Conservation (phyloP, 2,329 filamentous ascomycete genomes). For the Trichoderma sp. region DNA sequence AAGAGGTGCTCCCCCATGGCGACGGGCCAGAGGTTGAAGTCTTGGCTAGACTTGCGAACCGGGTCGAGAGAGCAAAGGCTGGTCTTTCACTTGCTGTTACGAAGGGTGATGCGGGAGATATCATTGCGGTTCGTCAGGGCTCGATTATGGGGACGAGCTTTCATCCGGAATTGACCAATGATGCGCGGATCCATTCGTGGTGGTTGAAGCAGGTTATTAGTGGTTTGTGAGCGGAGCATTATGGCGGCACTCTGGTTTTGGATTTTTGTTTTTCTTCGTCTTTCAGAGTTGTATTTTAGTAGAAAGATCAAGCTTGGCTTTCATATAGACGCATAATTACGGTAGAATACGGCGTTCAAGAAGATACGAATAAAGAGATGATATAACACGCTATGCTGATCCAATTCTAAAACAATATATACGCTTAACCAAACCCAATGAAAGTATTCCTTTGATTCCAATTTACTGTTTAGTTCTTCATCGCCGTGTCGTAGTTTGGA, state of each 20-base stretch:
- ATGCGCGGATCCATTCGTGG: slow-evolving; percentile 88
- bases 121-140: slow-evolving; percentile 84
- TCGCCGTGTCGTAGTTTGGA: not conserved
- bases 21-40: slow-evolving; percentile 40
- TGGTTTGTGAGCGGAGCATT: slow-evolving; percentile 20
- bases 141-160: slow-evolving; percentile 96
- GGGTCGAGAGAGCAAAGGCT: slow-evolving; percentile 37
- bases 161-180: slow-evolving; percentile 87
- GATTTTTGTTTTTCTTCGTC: not conserved
- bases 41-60: not conserved
- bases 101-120: slow-evolving; percentile 61
- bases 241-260: not conserved
- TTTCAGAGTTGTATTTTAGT: not conserved
- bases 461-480: not conserved
- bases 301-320: not conserved
- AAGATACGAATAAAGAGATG: not conserved
- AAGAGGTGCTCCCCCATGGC: slow-evolving; percentile 60
- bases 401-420: not conserved
- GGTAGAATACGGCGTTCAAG: not conserved
- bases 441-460: not conserved
- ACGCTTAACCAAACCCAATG: not conserved
- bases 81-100: slow-evolving; percentile 39
- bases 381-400: not conserved
- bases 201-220: slow-evolving; percentile 71
- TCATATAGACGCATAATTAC: slow-evolving; percentile 12